Percentiles rank a stretch among this genome's conserved stretches.
phyloP scores from a whole-genome alignment of 805 yeast genomes.

The Zygosaccharomyces bisporus region DNA sequence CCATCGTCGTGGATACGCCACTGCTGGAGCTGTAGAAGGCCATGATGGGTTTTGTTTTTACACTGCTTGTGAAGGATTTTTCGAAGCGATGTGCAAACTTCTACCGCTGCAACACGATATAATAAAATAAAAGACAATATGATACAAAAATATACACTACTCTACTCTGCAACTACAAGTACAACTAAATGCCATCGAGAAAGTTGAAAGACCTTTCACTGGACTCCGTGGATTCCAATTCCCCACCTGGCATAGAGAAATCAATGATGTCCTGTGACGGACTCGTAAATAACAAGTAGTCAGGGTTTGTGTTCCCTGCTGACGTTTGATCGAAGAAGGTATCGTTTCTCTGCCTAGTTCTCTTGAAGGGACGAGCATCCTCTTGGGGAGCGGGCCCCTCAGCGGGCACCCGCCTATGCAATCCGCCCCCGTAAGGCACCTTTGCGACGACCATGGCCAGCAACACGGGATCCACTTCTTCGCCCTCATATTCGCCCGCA shows the following conservation, averaged over 20 bases:
- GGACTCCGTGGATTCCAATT: neutral
- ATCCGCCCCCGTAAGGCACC: neutral
- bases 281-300: neutral
- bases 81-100: neutral
- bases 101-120: neutral
- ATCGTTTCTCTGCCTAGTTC: neutral
- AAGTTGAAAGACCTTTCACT: constrained; percentile 4
- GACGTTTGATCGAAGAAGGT: constrained; percentile 8
- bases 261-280: neutral
- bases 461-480: constrained; percentile 29
- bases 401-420: constrained; percentile 1
- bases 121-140: neutral
- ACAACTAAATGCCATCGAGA: constrained; percentile 1
- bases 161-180: neutral
- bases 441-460: constrained; percentile 11
- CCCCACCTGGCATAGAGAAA: neutral
- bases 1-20: constrained; percentile 25
- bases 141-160: neutral
- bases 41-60: constrained; percentile 15
- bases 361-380: neutral
- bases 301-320: neutral
- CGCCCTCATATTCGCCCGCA: constrained; percentile 37
- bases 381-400: neutral
- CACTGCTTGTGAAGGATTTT: neutral
- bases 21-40: constrained; percentile 21